A percentile compares a stretch with the other conserved stretches of the same genome.
Evolutionary conservation across 345 rosid species (phyloP).

Genomic region (Eucalyptus cloeziana): DNA sequence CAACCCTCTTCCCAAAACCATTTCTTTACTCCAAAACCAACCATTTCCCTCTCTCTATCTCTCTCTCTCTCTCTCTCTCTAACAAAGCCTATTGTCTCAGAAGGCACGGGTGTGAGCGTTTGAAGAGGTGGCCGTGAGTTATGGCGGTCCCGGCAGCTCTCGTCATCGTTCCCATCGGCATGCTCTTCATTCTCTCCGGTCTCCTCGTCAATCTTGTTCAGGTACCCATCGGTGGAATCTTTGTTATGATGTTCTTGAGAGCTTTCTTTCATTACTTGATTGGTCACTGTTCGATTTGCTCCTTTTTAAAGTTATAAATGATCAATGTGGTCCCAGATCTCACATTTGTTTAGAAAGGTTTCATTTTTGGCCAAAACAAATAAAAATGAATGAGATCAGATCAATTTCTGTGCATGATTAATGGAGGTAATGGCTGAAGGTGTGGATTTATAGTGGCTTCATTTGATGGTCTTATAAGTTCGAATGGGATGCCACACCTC

Average conservation of each 20-base stretch:
- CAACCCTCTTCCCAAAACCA: neutral
- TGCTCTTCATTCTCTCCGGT: slow-evolving; percentile 80
- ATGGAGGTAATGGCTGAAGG: neutral
- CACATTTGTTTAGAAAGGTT: neutral
- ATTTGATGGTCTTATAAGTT: neutral
- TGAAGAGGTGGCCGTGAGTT: neutral
- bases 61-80: neutral
- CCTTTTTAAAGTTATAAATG: neutral
- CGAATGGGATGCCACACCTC: neutral
- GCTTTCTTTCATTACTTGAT: neutral
- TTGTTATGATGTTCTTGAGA: neutral
- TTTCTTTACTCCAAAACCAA: neutral
- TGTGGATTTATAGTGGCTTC: neutral
- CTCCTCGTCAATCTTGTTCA: slow-evolving; percentile 74
- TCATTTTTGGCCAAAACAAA: neutral
- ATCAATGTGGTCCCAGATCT: neutral
- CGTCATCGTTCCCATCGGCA: slow-evolving; percentile 60
- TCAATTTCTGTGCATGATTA: neutral
- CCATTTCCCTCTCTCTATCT: neutral
- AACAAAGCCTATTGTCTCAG: neutral
- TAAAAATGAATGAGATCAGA: neutral
- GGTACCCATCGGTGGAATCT: slow-evolving; percentile 15
- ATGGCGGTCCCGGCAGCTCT: slow-evolving; percentile 76
- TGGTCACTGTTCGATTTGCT: neutral
- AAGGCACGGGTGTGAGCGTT: neutral